Evolutionary conservation across 441 rosid genomes (phyloP).

Genomic region (Rhodomyrtus psidioides): DNA sequence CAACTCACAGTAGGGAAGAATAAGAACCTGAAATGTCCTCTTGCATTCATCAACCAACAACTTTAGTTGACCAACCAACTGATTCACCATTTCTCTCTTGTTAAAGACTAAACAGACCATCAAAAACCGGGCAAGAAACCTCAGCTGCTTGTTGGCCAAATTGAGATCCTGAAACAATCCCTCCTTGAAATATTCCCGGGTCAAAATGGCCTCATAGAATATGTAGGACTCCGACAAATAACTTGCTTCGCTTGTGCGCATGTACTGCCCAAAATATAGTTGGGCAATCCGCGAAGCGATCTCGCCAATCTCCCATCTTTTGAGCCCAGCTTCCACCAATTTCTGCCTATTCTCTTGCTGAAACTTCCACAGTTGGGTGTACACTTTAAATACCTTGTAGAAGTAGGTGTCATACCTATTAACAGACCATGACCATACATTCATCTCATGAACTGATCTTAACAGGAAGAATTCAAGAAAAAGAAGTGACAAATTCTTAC

Average conservation of each 20-base stretch:
- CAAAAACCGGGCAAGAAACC: constrained; percentile 85
- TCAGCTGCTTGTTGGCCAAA: constrained; percentile 85
- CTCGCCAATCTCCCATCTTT: constrained; percentile 98
- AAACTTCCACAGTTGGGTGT: constrained; percentile 91
- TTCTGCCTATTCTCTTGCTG: constrained; percentile 94
- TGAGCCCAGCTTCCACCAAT: constrained; percentile 86
- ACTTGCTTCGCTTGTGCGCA: constrained; percentile 82
- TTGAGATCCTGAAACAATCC: constrained; percentile 71
- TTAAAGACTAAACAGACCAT: constrained; percentile 85
- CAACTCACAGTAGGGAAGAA: not conserved
- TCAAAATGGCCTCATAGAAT: constrained; percentile 81
- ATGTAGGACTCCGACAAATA: constrained; percentile 78
- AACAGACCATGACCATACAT: not conserved
- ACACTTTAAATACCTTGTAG: constrained; percentile 93
- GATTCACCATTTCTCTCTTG: constrained; percentile 79
- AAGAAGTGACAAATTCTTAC: not conserved
- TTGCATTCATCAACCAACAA: constrained; percentile 85
- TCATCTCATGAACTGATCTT: not conserved
- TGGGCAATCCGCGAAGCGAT: constrained; percentile 92
- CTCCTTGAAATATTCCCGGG: constrained; percentile 84
- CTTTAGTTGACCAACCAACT: constrained; percentile 74
- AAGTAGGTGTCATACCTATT: constrained; percentile 84
- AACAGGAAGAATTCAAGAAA: not conserved
- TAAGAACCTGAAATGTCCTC: constrained; percentile 73
- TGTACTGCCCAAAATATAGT: constrained; percentile 93